Evolutionary conservation across 306 rosid genomes (phyloP).

Genomic region (Echinosophora koreensis): DNA sequence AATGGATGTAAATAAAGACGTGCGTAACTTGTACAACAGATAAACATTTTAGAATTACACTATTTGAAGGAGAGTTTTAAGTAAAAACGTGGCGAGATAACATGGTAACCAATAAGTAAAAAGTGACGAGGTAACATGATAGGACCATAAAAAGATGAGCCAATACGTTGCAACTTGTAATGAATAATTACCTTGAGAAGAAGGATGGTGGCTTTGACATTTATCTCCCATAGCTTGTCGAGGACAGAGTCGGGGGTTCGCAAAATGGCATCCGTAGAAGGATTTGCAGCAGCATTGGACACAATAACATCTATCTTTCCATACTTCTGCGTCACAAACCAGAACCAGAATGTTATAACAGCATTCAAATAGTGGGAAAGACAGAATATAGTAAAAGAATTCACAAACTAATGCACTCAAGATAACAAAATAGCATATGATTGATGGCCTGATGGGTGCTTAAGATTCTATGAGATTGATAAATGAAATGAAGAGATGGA

Average conservation of each 20-base stretch:
- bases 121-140: too few species aligned
- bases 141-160: too few species aligned
- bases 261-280: conserved; percentile 74
- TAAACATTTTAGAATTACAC: too few species aligned
- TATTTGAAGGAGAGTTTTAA: too few species aligned
- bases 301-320: conserved; percentile 90
- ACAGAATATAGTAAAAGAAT: conserved; percentile 7
- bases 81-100: too few species aligned
- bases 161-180: too few species aligned
- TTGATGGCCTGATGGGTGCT: background rate
- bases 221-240: conserved; percentile 96
- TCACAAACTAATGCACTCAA: background rate
- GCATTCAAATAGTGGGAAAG: conserved; percentile 9
- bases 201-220: conserved; percentile 94
- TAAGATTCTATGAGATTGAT: background rate
- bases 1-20: too few species aligned
- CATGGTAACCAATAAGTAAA: too few species aligned
- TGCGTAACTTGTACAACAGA: too few species aligned
- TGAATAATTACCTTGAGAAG: conserved; percentile 75
- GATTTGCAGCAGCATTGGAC: conserved; percentile 97
- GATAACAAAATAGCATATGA: background rate
- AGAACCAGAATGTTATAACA: conserved; percentile 23
- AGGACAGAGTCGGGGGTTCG: conserved; percentile 73
- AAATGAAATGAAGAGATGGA: background rate
- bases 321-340: conserved; percentile 75